A percentile compares a stretch with the other conserved stretches of the same genome.
Evolutionary conservation across 208 protist species (phyloP).

Genomic region (Crithidia brevicula): DNA sequence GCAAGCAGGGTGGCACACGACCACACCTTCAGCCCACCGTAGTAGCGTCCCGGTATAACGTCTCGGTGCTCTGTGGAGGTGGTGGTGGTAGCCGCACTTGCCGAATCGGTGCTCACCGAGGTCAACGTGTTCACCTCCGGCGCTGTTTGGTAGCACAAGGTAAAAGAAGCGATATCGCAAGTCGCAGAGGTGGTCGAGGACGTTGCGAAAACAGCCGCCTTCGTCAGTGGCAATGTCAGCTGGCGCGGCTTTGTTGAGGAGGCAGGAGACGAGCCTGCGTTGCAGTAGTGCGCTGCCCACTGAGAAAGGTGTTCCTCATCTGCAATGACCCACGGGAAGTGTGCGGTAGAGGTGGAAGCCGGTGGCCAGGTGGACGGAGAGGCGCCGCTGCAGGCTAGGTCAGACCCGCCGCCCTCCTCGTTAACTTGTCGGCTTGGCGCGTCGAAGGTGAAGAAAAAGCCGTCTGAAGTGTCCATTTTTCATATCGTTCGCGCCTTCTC

Average conservation of each 20-base stretch:
- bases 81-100: neutral
- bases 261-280: neutral
- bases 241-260: slow-evolving; percentile 18
- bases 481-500: neutral
- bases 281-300: slow-evolving; percentile 25
- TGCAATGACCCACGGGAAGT: slow-evolving; percentile 31
- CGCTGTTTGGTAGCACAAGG: slow-evolving; percentile 52
- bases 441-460: slow-evolving; percentile 38
- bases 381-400: neutral
- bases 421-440: neutral
- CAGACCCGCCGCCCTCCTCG: neutral
- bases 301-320: slow-evolving; percentile 1
- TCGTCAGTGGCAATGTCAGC: slow-evolving; percentile 4
- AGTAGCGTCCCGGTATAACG: slow-evolving; percentile 87
- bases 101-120: slow-evolving; percentile 9
- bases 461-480: slow-evolving; percentile 8
- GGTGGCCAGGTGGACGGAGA: slow-evolving; percentile 16
- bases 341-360: slow-evolving; percentile 12
- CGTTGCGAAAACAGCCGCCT: neutral
- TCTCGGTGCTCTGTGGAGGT: slow-evolving; percentile 48
- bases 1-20: slow-evolving; percentile 78
- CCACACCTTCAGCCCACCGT: slow-evolving; percentile 91
- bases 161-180: neutral
- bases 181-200: neutral
- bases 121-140: slow-evolving; percentile 48